A percentile compares a stretch with the other conserved stretches of the same genome.
These are phyloP conservation scores for Ophiostoma quercus DNA, from an alignment of 2,329 filamentous ascomycete species.

Conservation along the genomic window DNA sequence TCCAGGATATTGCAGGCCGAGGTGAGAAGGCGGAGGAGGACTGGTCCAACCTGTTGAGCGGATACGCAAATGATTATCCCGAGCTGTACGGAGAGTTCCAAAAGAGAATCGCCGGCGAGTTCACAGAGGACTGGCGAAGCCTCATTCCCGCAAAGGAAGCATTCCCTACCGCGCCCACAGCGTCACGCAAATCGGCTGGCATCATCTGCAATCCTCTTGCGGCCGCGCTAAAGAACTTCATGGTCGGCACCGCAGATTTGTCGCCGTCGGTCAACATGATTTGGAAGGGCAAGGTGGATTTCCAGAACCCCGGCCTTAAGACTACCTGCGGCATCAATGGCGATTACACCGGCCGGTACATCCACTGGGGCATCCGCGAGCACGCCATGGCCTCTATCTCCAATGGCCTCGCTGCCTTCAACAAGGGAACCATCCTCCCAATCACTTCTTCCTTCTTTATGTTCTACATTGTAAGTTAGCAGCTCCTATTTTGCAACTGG, in stretches of 20 bases:
- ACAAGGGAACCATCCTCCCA: slow-evolving; percentile 47
- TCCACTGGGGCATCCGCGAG: slow-evolving; percentile 57
- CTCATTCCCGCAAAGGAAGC: slow-evolving; percentile 41
- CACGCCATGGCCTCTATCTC: slow-evolving; percentile 56
- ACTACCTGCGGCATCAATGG: slow-evolving; percentile 13
- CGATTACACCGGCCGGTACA: slow-evolving; percentile 43
- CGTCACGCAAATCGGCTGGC: slow-evolving; percentile 45
- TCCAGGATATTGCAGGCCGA: slow-evolving; percentile 42
- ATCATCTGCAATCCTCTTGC: slow-evolving; percentile 47
- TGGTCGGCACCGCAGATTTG: slow-evolving; percentile 46
- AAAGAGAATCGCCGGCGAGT: slow-evolving; percentile 35
- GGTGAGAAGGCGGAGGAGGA: slow-evolving; percentile 44
- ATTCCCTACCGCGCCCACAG: slow-evolving; percentile 44
- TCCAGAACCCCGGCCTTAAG: slow-evolving; percentile 41
- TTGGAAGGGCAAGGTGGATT: slow-evolving; percentile 47
- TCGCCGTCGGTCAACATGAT: slow-evolving; percentile 47
- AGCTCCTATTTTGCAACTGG: too few relatives aligned
- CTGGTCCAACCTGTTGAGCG: slow-evolving; percentile 41
- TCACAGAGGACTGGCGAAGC: slow-evolving; percentile 41
- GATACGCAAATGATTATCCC: slow-evolving; percentile 28
- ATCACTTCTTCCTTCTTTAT: slow-evolving; percentile 54
- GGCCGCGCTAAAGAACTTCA: slow-evolving; percentile 37
- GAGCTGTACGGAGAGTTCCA: slow-evolving; percentile 34
- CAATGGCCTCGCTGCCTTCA: slow-evolving; percentile 55
- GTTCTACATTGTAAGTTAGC: slow-evolving; percentile 40